phyloP scores from a whole-genome alignment of 805 yeast species.

The baker's yeast (Saccharomyces cerevisiae) region DNA sequence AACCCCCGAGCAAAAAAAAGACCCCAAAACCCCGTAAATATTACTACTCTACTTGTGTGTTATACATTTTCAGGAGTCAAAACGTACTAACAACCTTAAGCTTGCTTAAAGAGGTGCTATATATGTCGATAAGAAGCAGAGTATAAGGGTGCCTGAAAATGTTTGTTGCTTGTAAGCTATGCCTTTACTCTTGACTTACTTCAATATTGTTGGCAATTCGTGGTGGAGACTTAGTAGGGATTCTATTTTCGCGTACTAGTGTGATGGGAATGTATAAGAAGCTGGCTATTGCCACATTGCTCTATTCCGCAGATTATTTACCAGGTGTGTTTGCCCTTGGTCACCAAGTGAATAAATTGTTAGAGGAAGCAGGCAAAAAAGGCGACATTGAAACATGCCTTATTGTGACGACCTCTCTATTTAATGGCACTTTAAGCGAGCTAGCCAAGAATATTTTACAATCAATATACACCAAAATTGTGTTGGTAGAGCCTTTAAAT shows the following conservation, averaged over 20 bases:
- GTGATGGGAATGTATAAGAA: neutral
- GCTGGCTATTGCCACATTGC: conserved; percentile 30
- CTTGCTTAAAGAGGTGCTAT: neutral
- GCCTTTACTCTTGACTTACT: neutral
- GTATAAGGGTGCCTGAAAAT: neutral
- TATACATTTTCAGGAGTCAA: neutral
- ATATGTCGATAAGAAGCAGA: neutral
- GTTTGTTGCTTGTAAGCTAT: neutral
- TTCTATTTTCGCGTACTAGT: neutral
- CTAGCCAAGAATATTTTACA: conserved; percentile 12
- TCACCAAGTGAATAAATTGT: conserved; percentile 24
- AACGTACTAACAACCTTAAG: neutral
- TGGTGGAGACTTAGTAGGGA: neutral
- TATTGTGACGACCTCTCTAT: conserved; percentile 16
- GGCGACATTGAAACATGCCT: conserved; percentile 10
- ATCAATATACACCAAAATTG: conserved; percentile 22
- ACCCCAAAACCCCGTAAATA: neutral
- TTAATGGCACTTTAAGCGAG: conserved; percentile 11
- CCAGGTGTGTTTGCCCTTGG: conserved; percentile 54
- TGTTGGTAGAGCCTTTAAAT: conserved; percentile 20
- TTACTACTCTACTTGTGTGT: neutral
- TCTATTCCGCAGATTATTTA: conserved; percentile 44
- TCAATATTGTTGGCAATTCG: neutral
- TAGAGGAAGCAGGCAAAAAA: conserved; percentile 4
- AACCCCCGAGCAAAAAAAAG: neutral